These are phyloP conservation scores for Pseudogymnoascus sp. DNA, from an alignment of 2,329 filamentous ascomycete genomes.

Conservation along the genomic window DNA sequence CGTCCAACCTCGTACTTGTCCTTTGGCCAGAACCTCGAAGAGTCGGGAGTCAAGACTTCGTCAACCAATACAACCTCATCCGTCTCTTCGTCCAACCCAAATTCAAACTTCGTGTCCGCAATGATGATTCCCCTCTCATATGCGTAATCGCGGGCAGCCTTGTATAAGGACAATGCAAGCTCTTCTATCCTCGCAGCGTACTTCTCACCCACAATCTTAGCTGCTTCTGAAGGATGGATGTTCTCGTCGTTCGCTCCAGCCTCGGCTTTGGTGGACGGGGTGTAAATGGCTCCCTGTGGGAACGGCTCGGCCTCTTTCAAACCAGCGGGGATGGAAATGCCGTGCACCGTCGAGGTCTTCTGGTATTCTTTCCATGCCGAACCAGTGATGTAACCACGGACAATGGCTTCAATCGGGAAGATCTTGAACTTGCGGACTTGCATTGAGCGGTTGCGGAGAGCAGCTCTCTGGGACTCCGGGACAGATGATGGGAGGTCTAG, in stretches of 20 bases:
- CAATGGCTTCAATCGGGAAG: conserved; percentile 63
- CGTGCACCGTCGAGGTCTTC: conserved; percentile 56
- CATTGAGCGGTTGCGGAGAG: conserved; percentile 52
- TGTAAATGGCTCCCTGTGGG: conserved; percentile 53
- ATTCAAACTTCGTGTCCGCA: conserved; percentile 70
- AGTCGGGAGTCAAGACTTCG: conserved; percentile 71
- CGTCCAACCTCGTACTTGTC: conserved; percentile 64
- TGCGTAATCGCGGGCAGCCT: conserved; percentile 46
- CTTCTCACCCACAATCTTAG: conserved; percentile 41
- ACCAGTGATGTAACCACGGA: conserved; percentile 67
- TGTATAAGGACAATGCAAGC: conserved; percentile 53
- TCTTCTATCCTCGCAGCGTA: conserved; percentile 54
- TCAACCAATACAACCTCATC: conserved; percentile 61
- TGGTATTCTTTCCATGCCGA: conserved; percentile 64
- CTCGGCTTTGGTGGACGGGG: conserved; percentile 61
- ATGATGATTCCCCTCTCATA: conserved; percentile 58
- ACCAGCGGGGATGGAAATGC: conserved; percentile 49
- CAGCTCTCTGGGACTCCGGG: conserved; percentile 33
- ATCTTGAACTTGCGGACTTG: conserved; percentile 56
- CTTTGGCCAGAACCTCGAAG: conserved; percentile 78
- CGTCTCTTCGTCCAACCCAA: conserved; percentile 53
- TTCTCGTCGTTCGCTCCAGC: conserved; percentile 62
- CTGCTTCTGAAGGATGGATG: conserved; percentile 51
- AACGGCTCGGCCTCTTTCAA: conserved; percentile 56
- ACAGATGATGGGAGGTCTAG: conserved; percentile 46